Evolutionary conservation across 192 early-diverging fungal species (phyloP).

Genomic region (Rhizoclosmatium globosum): DNA sequence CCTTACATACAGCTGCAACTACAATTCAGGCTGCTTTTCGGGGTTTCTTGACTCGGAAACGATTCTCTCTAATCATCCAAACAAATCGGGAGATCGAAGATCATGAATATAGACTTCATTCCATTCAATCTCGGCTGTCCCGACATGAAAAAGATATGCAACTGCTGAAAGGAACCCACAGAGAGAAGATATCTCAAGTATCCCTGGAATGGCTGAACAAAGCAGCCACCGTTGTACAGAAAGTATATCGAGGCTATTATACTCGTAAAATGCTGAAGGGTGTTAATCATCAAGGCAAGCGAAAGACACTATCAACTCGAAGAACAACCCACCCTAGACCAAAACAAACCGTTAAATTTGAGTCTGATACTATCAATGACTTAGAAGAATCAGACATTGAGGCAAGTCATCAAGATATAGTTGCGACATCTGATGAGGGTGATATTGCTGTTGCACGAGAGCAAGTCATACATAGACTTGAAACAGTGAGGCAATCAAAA

Average conservation of each 20-base stretch:
- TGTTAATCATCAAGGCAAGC: background rate
- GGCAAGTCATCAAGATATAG: too few species aligned
- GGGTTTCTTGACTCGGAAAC: constrained; percentile 4
- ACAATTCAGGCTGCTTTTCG: constrained; percentile 11
- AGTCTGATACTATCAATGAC: background rate
- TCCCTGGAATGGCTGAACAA: background rate
- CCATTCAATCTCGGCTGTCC: constrained; percentile 7
- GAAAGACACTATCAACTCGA: background rate
- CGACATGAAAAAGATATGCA: constrained; percentile 16
- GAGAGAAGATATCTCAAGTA: background rate
- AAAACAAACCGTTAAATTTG: background rate
- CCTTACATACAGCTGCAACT: background rate
- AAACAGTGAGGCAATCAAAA: background rate
- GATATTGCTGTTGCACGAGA: constrained; percentile 18
- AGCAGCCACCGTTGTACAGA: constrained; percentile 5
- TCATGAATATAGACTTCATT: background rate
- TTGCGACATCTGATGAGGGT: constrained; percentile 20
- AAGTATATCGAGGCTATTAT: background rate
- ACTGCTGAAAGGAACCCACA: constrained; percentile 17
- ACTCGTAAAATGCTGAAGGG: background rate
- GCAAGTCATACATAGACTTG: background rate
- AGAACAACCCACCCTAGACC: background rate
- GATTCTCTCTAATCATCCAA: background rate
- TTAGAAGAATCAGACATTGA: background rate
- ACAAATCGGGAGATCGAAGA: background rate